Base-by-base conservation (phyloP, 495 filamentous ascomycete genomes). In the Pseudomonodictys pantanalensis region DNA sequence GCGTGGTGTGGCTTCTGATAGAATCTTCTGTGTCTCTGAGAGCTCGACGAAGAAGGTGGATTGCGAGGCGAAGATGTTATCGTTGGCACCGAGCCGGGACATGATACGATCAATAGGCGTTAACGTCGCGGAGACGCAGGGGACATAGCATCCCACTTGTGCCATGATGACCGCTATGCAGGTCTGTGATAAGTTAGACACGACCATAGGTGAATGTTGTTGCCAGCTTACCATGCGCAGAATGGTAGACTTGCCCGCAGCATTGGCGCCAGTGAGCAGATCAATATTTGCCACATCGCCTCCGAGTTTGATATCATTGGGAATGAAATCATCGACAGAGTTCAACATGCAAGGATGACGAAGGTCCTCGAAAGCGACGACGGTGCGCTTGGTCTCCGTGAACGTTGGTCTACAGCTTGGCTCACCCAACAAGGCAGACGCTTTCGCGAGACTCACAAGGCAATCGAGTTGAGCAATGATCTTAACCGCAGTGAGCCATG, bases 11-110 rank as follows among this genome's bases (percentile, higher is more conserved):
- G 93, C 93, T 76, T 99, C 93, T 1, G 89, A 83, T 2, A 99
- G 84, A 50, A 99, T 99, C 78, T 97, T 97, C 76, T 97, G 96
- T 8, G 93, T 99, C 68, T 99, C 95, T 3, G 91, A 88, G 7
- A 99, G 79, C 72, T 99, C 93, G 45, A 99, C 92, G 71, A 99
- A 97, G 81, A 99, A 99, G 28, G 93, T 99, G 23, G 87, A 91
- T 74, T 99, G 95, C 2, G 92, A 90, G 22, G 92, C 95, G 69
- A 99, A 97, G 71, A 99, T 97, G 74, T 97, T 96, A 80, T 99
- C 93, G 69, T 97, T 96, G 45, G 95, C 95, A 12, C 95, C 95
- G 0, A 99, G 87, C 22, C 95, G 91, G 4, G 91, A 96, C 95
- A 99, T 99, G 78, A 99, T 97, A 41, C 93, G 89, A 71, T 99